Conservation (phyloP, 2,329 filamentous ascomycete species). For the Colletotrichum sp. region DNA sequence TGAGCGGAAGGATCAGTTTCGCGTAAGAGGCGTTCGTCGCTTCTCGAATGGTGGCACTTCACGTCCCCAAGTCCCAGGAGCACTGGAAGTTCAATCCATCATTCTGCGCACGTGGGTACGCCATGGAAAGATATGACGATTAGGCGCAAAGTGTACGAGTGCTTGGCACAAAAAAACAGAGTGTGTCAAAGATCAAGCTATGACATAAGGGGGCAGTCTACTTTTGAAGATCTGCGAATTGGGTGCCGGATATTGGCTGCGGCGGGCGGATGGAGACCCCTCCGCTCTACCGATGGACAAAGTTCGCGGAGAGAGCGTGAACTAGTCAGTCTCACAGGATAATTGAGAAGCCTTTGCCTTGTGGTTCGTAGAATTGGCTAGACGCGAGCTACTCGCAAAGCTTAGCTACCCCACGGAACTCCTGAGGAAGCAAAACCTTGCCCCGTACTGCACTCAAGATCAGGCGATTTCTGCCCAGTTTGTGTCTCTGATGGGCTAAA, state of each 20-base stretch:
- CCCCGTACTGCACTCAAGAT: not conserved
- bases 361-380: not conserved
- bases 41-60: not conserved
- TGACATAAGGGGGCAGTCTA: not conserved
- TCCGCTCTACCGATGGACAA: not conserved
- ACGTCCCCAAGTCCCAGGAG: not conserved
- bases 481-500: not conserved
- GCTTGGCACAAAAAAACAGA: not conserved
- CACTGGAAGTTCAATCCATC: not conserved
- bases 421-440: not conserved
- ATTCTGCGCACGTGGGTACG: not conserved
- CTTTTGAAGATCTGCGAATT: not conserved
- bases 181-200: not conserved
- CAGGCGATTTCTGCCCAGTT: not conserved
- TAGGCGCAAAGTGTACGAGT: not conserved
- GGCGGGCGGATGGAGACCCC: not conserved
- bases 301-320: not conserved
- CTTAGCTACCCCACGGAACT: not conserved
- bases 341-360: not conserved
- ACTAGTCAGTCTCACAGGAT: not conserved
- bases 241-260: not conserved
- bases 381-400: not conserved
- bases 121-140: not conserved
- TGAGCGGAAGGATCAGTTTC: not conserved
- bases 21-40: not conserved